phyloP scores from a whole-genome alignment of 176 grass and related monocot species.

The Musa schizocarpa region DNA sequence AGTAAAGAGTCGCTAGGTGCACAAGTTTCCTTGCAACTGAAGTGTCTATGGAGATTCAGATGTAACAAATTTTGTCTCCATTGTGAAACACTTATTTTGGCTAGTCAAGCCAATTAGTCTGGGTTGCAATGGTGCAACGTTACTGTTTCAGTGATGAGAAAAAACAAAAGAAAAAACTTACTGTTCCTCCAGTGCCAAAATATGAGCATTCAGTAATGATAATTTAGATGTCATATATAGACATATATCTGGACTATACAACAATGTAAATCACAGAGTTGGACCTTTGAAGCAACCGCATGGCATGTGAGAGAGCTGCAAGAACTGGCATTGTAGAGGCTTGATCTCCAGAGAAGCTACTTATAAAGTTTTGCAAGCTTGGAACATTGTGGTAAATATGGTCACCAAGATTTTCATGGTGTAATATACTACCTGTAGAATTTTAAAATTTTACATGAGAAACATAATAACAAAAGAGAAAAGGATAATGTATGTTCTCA shows the following conservation, averaged over 20 bases:
- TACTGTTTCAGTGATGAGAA: too few species aligned
- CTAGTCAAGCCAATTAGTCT: too few species aligned
- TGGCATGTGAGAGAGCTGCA: slow-evolving; percentile 62
- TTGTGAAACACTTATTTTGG: too few species aligned
- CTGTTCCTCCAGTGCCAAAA: not conserved
- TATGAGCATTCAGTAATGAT: not conserved
- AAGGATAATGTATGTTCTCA: not conserved
- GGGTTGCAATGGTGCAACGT: too few species aligned
- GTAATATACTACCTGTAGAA: slow-evolving; percentile 35
- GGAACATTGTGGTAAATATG: slow-evolving; percentile 63
- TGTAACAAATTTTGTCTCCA: too few species aligned
- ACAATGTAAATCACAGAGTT: not conserved
- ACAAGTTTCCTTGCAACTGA: too few species aligned
- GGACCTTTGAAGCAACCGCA: slow-evolving; percentile 63
- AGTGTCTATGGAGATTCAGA: too few species aligned
- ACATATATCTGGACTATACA: not conserved
- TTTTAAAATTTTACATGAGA: slow-evolving; percentile 8
- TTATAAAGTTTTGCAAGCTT: slow-evolving; percentile 48
- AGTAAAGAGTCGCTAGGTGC: too few species aligned
- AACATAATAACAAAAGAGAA: slow-evolving; percentile 5
- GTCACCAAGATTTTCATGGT: slow-evolving; percentile 54
- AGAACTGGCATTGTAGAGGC: slow-evolving; percentile 40
- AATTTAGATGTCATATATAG: not conserved
- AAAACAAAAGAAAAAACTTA: too few species aligned
- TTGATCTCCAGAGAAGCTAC: slow-evolving; percentile 31